Evolutionary conservation across 129 eudicot species (phyloP), one percentile per base, ranked within the genome.

Genomic region (Gnaphalium uliginosum): DNA sequence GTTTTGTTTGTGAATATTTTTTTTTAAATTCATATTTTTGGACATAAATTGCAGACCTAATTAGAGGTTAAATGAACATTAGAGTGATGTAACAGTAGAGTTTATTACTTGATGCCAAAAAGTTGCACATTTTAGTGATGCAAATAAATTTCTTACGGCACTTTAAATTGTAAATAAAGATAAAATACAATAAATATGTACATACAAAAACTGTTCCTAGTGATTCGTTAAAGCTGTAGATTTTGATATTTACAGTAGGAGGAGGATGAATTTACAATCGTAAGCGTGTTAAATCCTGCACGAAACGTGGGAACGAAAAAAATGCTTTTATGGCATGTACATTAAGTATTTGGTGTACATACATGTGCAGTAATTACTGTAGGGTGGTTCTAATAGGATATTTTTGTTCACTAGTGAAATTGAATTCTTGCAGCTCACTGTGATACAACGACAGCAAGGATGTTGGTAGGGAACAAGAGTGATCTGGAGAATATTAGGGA

Each of bases 401-500:
- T 11, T 46, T 46, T 46, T 46, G 18, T 46, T 19, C 25, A 22
- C 37, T 30, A 21, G 48, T 76, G 53, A 76, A 23, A 13, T 57
- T 39, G 17, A 66, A 76, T 25, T 6, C 18, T 58, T 83, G 81
- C 89, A 92, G 98, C 92, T 83, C 98, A 92, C 35, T 92, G 96
- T 66, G 97, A 92, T 68, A 92, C 96, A 0, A 79, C 96, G 0
- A 90, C 85, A 19, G 92, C 96, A 66, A 84, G 78, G 74, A 87
- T 89, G 88, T 80, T 92, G 85, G 96, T 92, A 2, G 96, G 94
- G 23, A 92, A 92, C 87, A 92, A 92, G 81, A 76, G 91, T 26
- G 97, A 92, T 78, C 58, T 92, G 82, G 96, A 92, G 76, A 81
- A 87, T 76, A 89, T 89, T 25, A 86, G 97, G 78, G 88, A 89